A percentile compares a stretch with the other conserved stretches of the same genome.
These are phyloP conservation scores for Cordyceps cicadae DNA, from an alignment of 2,329 filamentous ascomycete genomes.

Conservation along the genomic window DNA sequence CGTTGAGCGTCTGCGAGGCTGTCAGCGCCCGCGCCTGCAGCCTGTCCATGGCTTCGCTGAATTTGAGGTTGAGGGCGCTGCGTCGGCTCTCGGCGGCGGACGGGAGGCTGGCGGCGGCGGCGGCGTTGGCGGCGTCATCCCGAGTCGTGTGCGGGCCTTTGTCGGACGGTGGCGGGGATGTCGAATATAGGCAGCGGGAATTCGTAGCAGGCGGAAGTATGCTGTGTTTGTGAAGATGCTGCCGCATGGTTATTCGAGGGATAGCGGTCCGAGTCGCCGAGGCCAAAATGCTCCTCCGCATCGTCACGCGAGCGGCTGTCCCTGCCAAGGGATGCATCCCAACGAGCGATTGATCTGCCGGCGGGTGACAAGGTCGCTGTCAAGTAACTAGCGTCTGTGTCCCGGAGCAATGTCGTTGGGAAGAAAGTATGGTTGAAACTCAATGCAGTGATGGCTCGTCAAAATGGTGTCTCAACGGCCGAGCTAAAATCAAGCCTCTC, in stretches of 20 bases:
- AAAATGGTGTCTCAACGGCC: not conserved
- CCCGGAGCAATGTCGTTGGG: not conserved
- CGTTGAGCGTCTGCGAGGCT: slow-evolving; percentile 83
- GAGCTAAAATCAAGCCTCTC: not conserved
- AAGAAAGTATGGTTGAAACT: not conserved
- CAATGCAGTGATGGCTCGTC: too few relatives aligned
- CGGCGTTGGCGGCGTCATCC: not conserved
- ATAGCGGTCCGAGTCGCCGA: not conserved
- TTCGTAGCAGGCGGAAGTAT: too few relatives aligned
- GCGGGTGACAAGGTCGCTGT: not conserved
- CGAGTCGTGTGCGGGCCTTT: not conserved
- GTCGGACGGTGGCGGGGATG: not conserved
- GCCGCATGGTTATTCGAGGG: not conserved
- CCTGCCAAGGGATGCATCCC: not conserved
- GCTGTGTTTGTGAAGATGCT: not conserved
- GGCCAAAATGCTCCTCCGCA: not conserved
- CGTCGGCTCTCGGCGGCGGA: slow-evolving; percentile 26
- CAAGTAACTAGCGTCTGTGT: not conserved
- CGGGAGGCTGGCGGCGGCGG: slow-evolving; percentile 20
- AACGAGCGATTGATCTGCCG: not conserved
- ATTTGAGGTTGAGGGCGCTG: slow-evolving; percentile 25
- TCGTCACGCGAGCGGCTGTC: not conserved
- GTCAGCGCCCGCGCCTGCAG: slow-evolving; percentile 76
- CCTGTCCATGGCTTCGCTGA: slow-evolving; percentile 67
- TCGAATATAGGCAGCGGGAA: not conserved